Evolutionary conservation across 768 basidiomycete genomes (phyloP), one percentile per base, ranked within the genome.

Genomic region (Lactarius akahatsu): DNA sequence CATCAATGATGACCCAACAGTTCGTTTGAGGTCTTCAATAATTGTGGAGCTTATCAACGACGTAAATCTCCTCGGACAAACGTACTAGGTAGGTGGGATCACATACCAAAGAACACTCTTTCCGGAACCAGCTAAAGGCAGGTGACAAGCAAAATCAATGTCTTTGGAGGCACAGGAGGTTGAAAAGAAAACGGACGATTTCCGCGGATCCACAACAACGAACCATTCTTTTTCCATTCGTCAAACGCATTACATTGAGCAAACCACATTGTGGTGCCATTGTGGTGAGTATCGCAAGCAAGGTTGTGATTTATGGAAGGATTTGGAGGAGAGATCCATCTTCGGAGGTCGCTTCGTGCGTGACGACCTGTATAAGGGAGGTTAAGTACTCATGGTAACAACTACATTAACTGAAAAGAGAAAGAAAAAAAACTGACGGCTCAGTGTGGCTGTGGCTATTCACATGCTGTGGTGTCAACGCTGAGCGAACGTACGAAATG

Each of bases 81-180:
- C 34, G 34, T 34, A 34, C 9, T 18, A 11, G 28, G 9, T 8
- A 7, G 3, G 13, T 54, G 23, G 26, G 20, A 8, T 28, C 0
- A 20, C 57, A 11, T 30, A 64, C 63, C 63, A 64, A 4, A 64
- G 34, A 0, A 64, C 45, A 6, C 63, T 59, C 32, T 64, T 64
- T 15, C 63, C 63, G 1, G 57, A 57, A 36, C 63, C 57, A 1
- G 63, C 63, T 64, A 11, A 28, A 41, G 41, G 41, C 52, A 54
- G 20, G 9, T 28, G 45, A 28, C 30, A 9, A 16, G 28, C 40
- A 15, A 54, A 23, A 32, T 52, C 2, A 30, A 34, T 28, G 8
- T 28, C 6, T 15, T 15, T 8, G 9, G 26, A n/a, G n/a, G 18
- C 2, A 3, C 2, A 20, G 6, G 41, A 4, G 55, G 4, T 5